Conservation (phyloP, 305 asterid genomes). For the Andrographis paniculata region DNA sequence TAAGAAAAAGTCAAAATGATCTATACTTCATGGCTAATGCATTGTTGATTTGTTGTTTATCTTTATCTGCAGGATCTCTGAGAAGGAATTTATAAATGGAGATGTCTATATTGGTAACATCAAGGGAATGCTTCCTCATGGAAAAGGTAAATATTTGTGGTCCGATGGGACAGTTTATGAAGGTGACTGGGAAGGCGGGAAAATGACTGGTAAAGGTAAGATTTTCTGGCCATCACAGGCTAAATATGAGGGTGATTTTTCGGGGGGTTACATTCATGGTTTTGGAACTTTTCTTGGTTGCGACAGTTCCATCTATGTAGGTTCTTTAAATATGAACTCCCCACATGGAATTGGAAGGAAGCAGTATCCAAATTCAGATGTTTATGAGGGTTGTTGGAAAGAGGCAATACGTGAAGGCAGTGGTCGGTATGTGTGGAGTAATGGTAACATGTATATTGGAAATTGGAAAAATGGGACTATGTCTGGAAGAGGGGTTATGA, state of each 20-base stretch:
- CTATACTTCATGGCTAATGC: background rate
- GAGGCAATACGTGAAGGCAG: slow-evolving; percentile 90
- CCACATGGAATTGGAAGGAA: slow-evolving; percentile 87
- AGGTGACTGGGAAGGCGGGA: slow-evolving; percentile 95
- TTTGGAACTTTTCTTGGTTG: slow-evolving; percentile 62
- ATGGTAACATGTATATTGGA: slow-evolving; percentile 68
- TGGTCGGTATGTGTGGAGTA: slow-evolving; percentile 83
- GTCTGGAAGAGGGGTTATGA: slow-evolving; percentile 90
- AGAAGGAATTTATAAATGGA: slow-evolving; percentile 57
- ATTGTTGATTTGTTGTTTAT: background rate
- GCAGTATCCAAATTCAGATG: slow-evolving; percentile 67
- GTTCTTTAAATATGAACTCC: slow-evolving; percentile 85
- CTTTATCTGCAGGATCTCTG: slow-evolving; percentile 37
- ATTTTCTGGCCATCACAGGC: slow-evolving; percentile 71
- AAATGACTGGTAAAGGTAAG: slow-evolving; percentile 90
- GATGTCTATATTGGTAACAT: slow-evolving; percentile 60
- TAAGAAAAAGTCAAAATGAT: no score
- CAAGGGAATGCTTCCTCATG: slow-evolving; percentile 56
- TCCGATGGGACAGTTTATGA: slow-evolving; percentile 72
- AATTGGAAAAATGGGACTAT: slow-evolving; percentile 75
- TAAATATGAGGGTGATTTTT: slow-evolving; percentile 79
- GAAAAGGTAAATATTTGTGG: slow-evolving; percentile 84
- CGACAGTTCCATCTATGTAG: slow-evolving; percentile 72
- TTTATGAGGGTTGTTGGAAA: slow-evolving; percentile 93
- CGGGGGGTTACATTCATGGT: slow-evolving; percentile 86